Conservation (phyloP, 495 filamentous ascomycete species). For the Xylaria flabelliformis region DNA sequence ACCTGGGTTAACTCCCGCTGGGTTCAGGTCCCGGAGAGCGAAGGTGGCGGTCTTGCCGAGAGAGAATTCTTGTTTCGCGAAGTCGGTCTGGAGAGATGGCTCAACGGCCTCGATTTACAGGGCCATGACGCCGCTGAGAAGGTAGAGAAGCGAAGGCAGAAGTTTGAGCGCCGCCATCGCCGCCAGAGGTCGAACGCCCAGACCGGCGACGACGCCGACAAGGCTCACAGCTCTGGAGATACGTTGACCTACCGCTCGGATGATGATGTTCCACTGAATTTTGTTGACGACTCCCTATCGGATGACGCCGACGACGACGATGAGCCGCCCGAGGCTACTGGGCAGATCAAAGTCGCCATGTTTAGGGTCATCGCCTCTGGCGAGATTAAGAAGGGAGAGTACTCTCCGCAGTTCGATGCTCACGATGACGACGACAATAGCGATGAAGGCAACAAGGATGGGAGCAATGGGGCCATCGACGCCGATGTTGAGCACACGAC, state of each 20-base stretch:
- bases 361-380: conserved; percentile 95
- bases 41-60: conserved; percentile 93
- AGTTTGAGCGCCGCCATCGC: conserved; percentile 83
- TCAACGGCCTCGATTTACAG: conserved; percentile 91
- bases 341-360: conserved; percentile 97
- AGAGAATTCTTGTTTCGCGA: conserved; percentile 97
- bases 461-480: conserved; percentile 50
- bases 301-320: conserved; percentile 87
- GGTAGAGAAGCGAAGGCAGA: conserved; percentile 83
- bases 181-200: conserved; percentile 64
- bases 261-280: conserved; percentile 70
- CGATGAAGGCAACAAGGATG: conserved; percentile 52
- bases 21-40: conserved; percentile 90
- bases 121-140: conserved; percentile 85
- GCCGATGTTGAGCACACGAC: conserved; percentile 94
- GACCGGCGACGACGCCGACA: conserved; percentile 56
- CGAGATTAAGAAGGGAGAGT: conserved; percentile 96
- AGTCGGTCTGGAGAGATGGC: conserved; percentile 93
- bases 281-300: conserved; percentile 76
- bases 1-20: conserved; percentile 99
- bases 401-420: conserved; percentile 96
- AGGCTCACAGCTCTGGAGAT: conserved; percentile 44
- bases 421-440: conserved; percentile 87
- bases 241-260: conserved; percentile 82
- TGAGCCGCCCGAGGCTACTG: conserved; percentile 89